phyloP scores from a whole-genome alignment of 305 asterid genomes.

The Fraxinus velutina region DNA sequence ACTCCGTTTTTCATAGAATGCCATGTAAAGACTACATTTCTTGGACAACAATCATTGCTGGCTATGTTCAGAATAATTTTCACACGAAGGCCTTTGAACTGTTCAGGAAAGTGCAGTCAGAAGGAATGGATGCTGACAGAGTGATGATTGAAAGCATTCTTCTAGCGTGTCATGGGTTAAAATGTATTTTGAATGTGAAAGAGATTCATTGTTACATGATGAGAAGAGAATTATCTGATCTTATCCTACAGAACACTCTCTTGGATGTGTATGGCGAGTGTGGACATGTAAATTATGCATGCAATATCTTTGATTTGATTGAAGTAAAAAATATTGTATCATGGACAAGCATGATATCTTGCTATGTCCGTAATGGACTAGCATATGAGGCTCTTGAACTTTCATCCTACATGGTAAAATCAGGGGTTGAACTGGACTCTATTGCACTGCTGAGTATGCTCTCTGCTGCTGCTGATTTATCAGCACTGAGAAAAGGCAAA shows the following conservation, averaged over 20 bases:
- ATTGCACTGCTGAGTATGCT: constrained; percentile 53
- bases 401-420: constrained; percentile 46
- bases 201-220: constrained; percentile 59
- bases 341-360: constrained; percentile 76
- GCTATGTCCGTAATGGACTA: constrained; percentile 60
- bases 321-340: constrained; percentile 55
- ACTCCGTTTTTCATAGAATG: constrained; percentile 48
- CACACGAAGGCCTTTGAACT: constrained; percentile 47
- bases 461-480: constrained; percentile 57
- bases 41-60: constrained; percentile 74
- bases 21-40: constrained; percentile 53
- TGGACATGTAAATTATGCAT: constrained; percentile 52
- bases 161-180: constrained; percentile 60
- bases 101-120: constrained; percentile 34
- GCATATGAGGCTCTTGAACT: constrained; percentile 64
- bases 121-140: constrained; percentile 45
- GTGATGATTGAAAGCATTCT: constrained; percentile 68
- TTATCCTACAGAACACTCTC: constrained; percentile 47
- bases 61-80: constrained; percentile 52
- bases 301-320: constrained; percentile 37
- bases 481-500: constrained; percentile 66
- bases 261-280: constrained; percentile 66
- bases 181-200: constrained; percentile 44
- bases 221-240: constrained; percentile 52
- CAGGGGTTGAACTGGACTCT: constrained; percentile 55